Base-by-base conservation (phyloP, 306 rosid genomes). In the Ammopiptanthus mongolicus region DNA sequence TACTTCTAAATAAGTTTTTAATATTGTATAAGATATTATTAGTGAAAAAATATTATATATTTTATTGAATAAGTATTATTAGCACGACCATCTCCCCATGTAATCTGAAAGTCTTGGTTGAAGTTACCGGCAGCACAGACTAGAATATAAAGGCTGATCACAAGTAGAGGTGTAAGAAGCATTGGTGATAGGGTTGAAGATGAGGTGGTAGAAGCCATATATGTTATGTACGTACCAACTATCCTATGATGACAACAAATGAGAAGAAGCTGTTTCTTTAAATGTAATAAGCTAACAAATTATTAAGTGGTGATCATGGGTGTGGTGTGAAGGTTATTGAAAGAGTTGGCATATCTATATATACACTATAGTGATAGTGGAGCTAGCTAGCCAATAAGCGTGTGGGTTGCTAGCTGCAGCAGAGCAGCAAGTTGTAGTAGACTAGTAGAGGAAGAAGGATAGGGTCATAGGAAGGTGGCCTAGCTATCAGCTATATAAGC, bases 61-160 rank as follows among this genome's bases (percentile, higher is more conserved):
- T n/a, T n/a, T n/a, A n/a, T n/a, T n/a, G n/a, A n/a, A n/a, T n/a
- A n/a, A 77, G 60, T 8, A 86, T 80, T 57, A n/a, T 91, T 83
- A 0, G 83, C 96, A 10, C 88, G 89, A 5, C 84, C 91, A 73
- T 84, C 87, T 0, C 93, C 93, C 96, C 96, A 91, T 2, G 91
- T 88, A 12, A 88, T 65, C 29, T 88, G 71, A 62, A 88, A 63
- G 22, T 88, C 90, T 67, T 85, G 75, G 83, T 88, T 28, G 56
- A 90, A 80, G 75, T 88, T 80, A 10, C 74, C 84, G 13, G 91
- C 88, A 22, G 58, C 41, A 63, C 46, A 53, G 15, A 17, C 3
- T 0, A 42, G 21, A 57, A 65, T 13, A 31, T 14, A 64, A 36
- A 48, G 6, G 62, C 64, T 23, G n/a, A n/a, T 58, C 17, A 68